A percentile compares a stretch with the other conserved stretches of the same genome.
Evolutionary conservation across 129 eudicot genomes (phyloP).

Genomic region (Arctium minus): DNA sequence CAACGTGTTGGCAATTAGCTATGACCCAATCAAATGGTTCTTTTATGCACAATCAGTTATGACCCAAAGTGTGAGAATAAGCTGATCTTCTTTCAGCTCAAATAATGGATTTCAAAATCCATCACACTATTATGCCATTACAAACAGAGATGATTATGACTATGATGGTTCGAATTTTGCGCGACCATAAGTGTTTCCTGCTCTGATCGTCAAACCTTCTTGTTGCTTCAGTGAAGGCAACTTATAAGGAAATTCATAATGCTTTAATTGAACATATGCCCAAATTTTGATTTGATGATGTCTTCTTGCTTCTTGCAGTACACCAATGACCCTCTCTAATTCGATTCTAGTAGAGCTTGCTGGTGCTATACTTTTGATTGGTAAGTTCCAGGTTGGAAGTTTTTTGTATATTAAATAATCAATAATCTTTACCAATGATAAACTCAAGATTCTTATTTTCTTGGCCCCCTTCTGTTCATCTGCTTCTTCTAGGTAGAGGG

Average conservation of each 20-base stretch:
- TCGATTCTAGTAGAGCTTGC: constrained; percentile 92
- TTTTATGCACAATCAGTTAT: constrained; percentile 44
- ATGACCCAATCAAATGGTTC: constrained; percentile 36
- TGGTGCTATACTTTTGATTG: constrained; percentile 90
- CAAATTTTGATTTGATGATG: not conserved
- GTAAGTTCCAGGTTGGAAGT: constrained; percentile 73
- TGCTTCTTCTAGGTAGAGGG: constrained; percentile 73
- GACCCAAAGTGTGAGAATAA: constrained; percentile 68
- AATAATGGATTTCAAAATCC: constrained; percentile 73
- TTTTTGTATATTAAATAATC: not conserved
- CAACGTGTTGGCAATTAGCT: not conserved
- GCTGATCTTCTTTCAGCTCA: constrained; percentile 67
- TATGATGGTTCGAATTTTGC: constrained; percentile 89
- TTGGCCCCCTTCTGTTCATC: not conserved
- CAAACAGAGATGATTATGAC: constrained; percentile 89
- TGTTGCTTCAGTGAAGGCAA: not conserved
- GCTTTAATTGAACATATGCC: constrained; percentile 1
- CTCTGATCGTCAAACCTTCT: not conserved
- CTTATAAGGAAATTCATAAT: not conserved
- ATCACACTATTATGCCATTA: constrained; percentile 54
- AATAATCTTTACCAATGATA: not conserved
- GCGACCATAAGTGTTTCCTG: constrained; percentile 63
- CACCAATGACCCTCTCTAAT: constrained; percentile 77
- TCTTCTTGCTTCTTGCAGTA: constrained; percentile 46
- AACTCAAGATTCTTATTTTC: constrained; percentile 10